These are phyloP conservation scores for Mycosarcoma maydis DNA, from an alignment of 1,284 basidiomycete genomes.

Conservation along the genomic window DNA sequence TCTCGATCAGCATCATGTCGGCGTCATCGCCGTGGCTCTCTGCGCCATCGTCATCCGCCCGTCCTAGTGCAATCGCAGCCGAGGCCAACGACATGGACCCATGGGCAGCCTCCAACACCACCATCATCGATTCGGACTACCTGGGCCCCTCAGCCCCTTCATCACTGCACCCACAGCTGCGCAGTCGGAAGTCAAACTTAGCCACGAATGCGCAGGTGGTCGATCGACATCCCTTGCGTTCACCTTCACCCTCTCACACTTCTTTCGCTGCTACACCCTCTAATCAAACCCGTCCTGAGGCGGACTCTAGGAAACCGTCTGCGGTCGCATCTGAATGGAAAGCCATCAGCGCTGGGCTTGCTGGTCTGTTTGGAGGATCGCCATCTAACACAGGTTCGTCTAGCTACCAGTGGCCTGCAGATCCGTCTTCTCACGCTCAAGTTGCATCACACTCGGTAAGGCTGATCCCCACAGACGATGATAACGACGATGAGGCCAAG, in stretches of 20 bases:
- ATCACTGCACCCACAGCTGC: slow-evolving; percentile 19
- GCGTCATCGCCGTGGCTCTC: slow-evolving; percentile 28
- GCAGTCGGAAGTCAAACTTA: slow-evolving; percentile 31
- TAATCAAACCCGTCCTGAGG: slow-evolving; percentile 4
- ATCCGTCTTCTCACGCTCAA: slow-evolving; percentile 17
- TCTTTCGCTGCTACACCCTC: slow-evolving; percentile 4
- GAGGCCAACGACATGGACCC: slow-evolving; percentile 12
- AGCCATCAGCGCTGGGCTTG: slow-evolving; percentile 38
- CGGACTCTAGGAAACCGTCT: slow-evolving; percentile 18
- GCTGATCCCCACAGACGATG: neutral
- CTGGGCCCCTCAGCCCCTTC: slow-evolving; percentile 11
- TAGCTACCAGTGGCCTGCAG: slow-evolving; percentile 40
- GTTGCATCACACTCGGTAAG: slow-evolving; percentile 8
- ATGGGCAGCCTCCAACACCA: slow-evolving; percentile 5
- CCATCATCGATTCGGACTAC: slow-evolving; percentile 18
- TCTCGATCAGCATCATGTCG: slow-evolving; percentile 13
- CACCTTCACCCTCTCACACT: slow-evolving; percentile 24
- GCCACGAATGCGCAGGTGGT: slow-evolving; percentile 17
- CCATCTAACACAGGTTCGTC: slow-evolving; percentile 5
- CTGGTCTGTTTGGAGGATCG: slow-evolving; percentile 33
- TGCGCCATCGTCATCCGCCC: slow-evolving; percentile 3
- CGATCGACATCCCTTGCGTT: slow-evolving; percentile 42
- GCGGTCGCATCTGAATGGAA: slow-evolving; percentile 44
- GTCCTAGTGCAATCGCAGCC: neutral
- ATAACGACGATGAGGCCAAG: slow-evolving; percentile 12